Base-by-base conservation (phyloP, 2,329 filamentous ascomycete species). In the Plenodomus tracheiphilus region DNA sequence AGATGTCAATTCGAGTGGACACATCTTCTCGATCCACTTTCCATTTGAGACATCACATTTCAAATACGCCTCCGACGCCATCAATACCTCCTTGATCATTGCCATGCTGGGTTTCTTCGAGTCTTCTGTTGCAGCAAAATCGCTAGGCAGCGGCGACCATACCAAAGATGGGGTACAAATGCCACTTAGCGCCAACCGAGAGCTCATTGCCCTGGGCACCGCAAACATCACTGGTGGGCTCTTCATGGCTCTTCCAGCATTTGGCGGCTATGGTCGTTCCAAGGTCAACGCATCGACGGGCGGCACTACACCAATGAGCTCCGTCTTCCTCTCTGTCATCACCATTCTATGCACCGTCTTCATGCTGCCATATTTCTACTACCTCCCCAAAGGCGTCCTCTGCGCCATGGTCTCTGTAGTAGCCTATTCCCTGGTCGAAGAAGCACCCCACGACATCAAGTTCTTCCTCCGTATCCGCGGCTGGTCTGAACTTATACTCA, bases 31-130 rank as follows among this genome's bases (percentile, higher is more conserved):
- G 2, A 91, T 97, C 59, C 85, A 88, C 53, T 97, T 92, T 81
- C 93, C 94, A 0, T 94, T 97, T 64, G 84, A 86, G 56, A 75
- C 83, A 2, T 79, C 83, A 4, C 84, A 95, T 60, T 85, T 97
- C 79, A 81, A 84, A 19, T 88, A 97, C 67, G 89, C 95, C 45
- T 86, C 88, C 18, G 88, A 91, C 54, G 88, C 91, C 32, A 88
- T 97, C 81, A 87, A 89, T 43, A 97, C 94, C 0, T 88, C 91
- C 0, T 96, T 99, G 65, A 80, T 97, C 45, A 96, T 99, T 56
- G 91, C 92, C 0, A 80, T 99, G 19, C 85, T 99, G 0, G 94
- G 94, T n/a, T 99, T 99, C 74, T 99, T 99, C 64, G 94, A 99
- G 73, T 96, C 91, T 2, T 96, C 91, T 0, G 91, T 99, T 11